A percentile compares a stretch with the other conserved stretches of the same genome.
Evolutionary conservation across 805 yeast species (phyloP).

Genomic region (Lachancea mirantina): DNA sequence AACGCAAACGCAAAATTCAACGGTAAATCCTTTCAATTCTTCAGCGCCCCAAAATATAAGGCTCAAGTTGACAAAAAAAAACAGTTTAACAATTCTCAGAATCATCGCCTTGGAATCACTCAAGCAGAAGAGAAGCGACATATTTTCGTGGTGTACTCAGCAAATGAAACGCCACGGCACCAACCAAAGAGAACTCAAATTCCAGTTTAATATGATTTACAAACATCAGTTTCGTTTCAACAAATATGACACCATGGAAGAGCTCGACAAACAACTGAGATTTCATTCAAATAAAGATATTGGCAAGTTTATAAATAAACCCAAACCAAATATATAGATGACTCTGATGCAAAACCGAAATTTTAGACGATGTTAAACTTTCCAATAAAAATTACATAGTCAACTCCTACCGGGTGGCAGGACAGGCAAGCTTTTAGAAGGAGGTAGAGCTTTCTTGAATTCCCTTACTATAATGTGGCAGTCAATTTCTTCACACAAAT

Average conservation of each 20-base stretch:
- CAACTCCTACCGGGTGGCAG: too few species aligned
- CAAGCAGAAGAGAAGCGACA: conserved; percentile 14
- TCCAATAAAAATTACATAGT: neutral
- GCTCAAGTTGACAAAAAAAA: conserved; percentile 17
- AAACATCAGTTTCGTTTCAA: conserved; percentile 19
- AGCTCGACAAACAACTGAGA: too few species aligned
- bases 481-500: conserved; percentile 70
- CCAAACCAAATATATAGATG: neutral
- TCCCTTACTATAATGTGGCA: conserved; percentile 82
- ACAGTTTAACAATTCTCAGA: conserved; percentile 19
- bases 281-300: too few species aligned
- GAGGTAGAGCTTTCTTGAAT: conserved; percentile 39
- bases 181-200: conserved; percentile 17
- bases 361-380: neutral
- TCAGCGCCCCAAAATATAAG: conserved; percentile 14
- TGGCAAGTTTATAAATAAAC: too few species aligned
- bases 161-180: conserved; percentile 19
- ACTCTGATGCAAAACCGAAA: neutral
- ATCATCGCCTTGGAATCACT: conserved; percentile 21
- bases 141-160: conserved; percentile 24
- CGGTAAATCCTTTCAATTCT: conserved; percentile 19
- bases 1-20: neutral
- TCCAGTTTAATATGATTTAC: conserved; percentile 21
- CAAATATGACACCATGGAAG: too few species aligned
- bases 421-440: conserved; percentile 2